Evolutionary conservation across 169 alveolate genomes (phyloP), one percentile per base, ranked within the genome.

Genomic region (Cryptosporidium meleagridis): DNA sequence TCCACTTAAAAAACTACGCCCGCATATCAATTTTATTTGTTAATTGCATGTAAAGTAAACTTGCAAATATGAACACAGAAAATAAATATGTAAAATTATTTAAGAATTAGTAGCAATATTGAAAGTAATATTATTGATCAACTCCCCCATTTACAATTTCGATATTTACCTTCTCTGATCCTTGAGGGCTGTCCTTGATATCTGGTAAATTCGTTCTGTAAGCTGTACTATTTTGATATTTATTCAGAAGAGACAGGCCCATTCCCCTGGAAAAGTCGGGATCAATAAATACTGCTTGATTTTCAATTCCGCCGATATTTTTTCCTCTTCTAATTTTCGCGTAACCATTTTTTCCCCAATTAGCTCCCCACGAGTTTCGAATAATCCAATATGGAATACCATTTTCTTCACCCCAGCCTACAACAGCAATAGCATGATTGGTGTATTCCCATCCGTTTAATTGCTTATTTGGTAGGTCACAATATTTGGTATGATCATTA

Each of bases 391-490:
- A 96, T 87, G 95, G 95, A 26, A 86, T 62, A 39, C 70, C 51
- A 39, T 68, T 86, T 62, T 96, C 96, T 58, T 91, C 95, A 16
- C 97, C 98, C 98, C 98, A 96, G 4, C 98, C 98, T 5, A 95
- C 96, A 39, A 96, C 71, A 12, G 93, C 93, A 12, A 96, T 94
- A 1, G 98, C 98, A 69, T 96, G 98, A 58, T 95, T 94, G 10
- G 97, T 96, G 91, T 94, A 95, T 69, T 96, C 97, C 97, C 97
- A 95, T 6, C 98, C 97, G 48, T 95, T 95, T 70, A 96, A 84
- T 18, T 94, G 94, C 44, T 91, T 69, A 53, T 91, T 87, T 44
- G 96, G 97, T 5, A 94, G 48, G 69, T 96, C 98, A 68, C 98
- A 96, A 8, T 93, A 72, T 51, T 91, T 72, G 12, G 96, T 94